Base-by-base conservation (phyloP, 1,139 yeast genomes). In the Yamadazyma atlantica region DNA sequence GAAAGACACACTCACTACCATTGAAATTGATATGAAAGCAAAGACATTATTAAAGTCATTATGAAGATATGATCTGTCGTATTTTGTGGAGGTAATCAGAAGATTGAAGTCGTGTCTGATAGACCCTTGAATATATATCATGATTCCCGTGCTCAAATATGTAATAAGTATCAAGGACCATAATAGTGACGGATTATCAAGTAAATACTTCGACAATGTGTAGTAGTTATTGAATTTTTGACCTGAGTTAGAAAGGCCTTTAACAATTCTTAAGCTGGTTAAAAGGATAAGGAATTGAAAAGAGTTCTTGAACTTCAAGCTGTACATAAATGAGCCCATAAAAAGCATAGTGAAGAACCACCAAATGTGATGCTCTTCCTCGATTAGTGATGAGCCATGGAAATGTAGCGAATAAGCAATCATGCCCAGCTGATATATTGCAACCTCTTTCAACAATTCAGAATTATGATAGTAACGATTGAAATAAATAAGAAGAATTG, bases 311-410 rank as follows among this genome's bases (percentile, higher is more conserved):
- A 43, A 45, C 3, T 38, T 43, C 41, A 28, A 36, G 38, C 23
- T 48, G 46, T 37, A 23, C 17, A 33, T 22, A 31, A 45, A 55
- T 29, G 37, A 56, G 17, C 30, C 38, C 16, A 40, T 42, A 12
- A 48, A 54, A 34, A 70, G 36, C 0, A 78, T 62, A 0, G 78
- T 64, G 13, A 81, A 67, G 74, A 92, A 84, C 86, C 95, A 92
- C 99, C 99, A 92, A 12, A 89, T 62, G 55, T 89, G 97, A 54
- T 92, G 96, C 54, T 92, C 99, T 57, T 92, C 99, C 53, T 92
- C 99, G n/a, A 92, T 85, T 45, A 89, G 69, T 18, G 96, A 87
- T 27, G 96, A 86, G 0, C 95, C 97, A 66, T 88, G 87, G 57
- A 85, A 82, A 33, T 83, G 78, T 1, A 70, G 45, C 0, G 84